phyloP scores from a whole-genome alignment of 2,329 filamentous ascomycete species.

The Coniochaeta sp. region DNA sequence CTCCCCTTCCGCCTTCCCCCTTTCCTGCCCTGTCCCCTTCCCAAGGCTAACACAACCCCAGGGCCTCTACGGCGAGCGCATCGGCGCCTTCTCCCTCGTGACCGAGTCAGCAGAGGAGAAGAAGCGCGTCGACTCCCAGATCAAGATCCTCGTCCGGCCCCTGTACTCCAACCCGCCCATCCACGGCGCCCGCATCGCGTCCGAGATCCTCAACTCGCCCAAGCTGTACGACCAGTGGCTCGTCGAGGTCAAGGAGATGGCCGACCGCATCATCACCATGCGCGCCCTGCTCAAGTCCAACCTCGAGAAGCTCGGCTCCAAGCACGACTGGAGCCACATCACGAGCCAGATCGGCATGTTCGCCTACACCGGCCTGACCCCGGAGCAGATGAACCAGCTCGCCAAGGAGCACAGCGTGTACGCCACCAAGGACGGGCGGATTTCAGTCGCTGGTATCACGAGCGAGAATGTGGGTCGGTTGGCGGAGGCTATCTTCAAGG shows the following conservation, averaged over 20 bases:
- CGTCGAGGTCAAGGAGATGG: constrained; percentile 95
- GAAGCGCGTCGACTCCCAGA: constrained; percentile 91
- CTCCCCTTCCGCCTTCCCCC: background rate
- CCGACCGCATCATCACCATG: constrained; percentile 98
- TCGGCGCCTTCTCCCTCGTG: constrained; percentile 92
- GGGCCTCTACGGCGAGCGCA: constrained; percentile 97
- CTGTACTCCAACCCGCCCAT: constrained; percentile 98
- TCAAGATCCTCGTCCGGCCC: constrained; percentile 96
- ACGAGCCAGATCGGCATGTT: constrained; percentile 99
- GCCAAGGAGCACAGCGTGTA: constrained; percentile 97
- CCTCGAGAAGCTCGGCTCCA: constrained; percentile 88
- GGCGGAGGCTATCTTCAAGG: constrained; percentile 77
- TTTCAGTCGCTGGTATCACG: constrained; percentile 81
- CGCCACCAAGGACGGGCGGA: constrained; percentile 86
- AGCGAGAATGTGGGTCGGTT: constrained; percentile 71
- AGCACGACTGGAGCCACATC: constrained; percentile 98
- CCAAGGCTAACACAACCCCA: constrained; percentile 21
- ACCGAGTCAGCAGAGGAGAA: constrained; percentile 81
- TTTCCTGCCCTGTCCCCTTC: background rate
- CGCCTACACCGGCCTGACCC: constrained; percentile 87
- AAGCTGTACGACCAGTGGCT: constrained; percentile 90
- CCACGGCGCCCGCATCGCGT: constrained; percentile 90
- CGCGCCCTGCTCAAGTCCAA: constrained; percentile 89
- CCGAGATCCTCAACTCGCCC: constrained; percentile 82
- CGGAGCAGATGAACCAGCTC: constrained; percentile 85